phyloP scores from a whole-genome alignment of 2,329 filamentous ascomycete genomes.

The Graphium sp. region DNA sequence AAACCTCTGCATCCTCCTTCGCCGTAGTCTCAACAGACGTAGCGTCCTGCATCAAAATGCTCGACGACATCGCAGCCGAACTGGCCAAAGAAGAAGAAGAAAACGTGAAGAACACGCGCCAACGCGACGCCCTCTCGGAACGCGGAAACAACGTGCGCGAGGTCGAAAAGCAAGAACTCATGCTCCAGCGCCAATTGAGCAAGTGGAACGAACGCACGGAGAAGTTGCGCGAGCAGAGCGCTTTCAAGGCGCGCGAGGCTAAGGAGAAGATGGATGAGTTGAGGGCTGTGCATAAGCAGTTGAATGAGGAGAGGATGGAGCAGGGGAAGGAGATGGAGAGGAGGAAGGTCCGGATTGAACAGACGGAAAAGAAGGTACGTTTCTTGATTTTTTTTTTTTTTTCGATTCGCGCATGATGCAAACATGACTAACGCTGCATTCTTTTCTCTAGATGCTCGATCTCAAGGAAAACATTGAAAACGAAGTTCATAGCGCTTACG shows the following conservation, averaged over 20 bases:
- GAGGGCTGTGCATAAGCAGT: slow-evolving; percentile 56
- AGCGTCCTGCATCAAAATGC: slow-evolving; percentile 69
- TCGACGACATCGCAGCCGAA: slow-evolving; percentile 77
- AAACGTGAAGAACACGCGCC: slow-evolving; percentile 58
- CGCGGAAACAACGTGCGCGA: slow-evolving; percentile 80
- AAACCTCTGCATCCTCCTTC: slow-evolving; percentile 86
- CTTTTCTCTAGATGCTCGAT: slow-evolving; percentile 65
- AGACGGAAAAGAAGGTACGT: slow-evolving; percentile 92
- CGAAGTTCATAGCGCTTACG: slow-evolving; percentile 77
- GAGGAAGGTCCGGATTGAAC: slow-evolving; percentile 82
- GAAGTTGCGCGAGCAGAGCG: slow-evolving; percentile 63
- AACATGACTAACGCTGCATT: slow-evolving; percentile 10
- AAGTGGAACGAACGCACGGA: slow-evolving; percentile 82
- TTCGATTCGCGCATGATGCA: neutral
- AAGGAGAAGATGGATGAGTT: slow-evolving; percentile 85
- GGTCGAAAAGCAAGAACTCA: slow-evolving; percentile 72
- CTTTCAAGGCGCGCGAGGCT: slow-evolving; percentile 64
- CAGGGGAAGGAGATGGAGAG: slow-evolving; percentile 88
- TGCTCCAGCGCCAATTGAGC: slow-evolving; percentile 67
- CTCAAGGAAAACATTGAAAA: slow-evolving; percentile 95
- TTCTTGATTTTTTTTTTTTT: slow-evolving; percentile 3
- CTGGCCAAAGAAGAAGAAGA: slow-evolving; percentile 86
- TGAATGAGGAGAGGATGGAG: slow-evolving; percentile 72
- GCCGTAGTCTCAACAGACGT: slow-evolving; percentile 72
- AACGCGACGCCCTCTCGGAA: slow-evolving; percentile 76